Conservation (phyloP, 805 yeast species). For the Starmerella asiatica region DNA sequence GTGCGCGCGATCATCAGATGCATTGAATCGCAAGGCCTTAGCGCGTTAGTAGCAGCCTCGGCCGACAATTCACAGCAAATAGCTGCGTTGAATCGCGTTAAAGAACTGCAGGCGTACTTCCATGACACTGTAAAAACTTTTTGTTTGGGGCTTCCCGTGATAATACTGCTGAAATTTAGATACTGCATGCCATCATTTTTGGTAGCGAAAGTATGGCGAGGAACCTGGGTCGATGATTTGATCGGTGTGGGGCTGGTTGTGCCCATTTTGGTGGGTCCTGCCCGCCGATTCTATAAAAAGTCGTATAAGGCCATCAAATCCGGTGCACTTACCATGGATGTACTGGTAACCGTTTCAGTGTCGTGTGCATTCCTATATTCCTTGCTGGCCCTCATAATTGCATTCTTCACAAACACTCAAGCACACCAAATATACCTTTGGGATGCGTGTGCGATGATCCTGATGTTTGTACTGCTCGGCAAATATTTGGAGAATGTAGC, state of each 20-base stretch:
- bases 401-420: constrained; percentile 26
- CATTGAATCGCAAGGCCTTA: constrained; percentile 41
- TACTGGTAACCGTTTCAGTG: constrained; percentile 72
- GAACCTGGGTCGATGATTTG: constrained; percentile 51
- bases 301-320: constrained; percentile 53
- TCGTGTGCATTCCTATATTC: constrained; percentile 67
- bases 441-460: constrained; percentile 77
- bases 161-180: constrained; percentile 33
- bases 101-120: constrained; percentile 65
- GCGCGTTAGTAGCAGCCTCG: constrained; percentile 35
- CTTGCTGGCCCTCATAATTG: constrained; percentile 41
- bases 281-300: constrained; percentile 50
- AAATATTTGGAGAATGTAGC: constrained; percentile 86
- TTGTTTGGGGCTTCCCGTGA: constrained; percentile 49
- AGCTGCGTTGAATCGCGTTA: constrained; percentile 48
- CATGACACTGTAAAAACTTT: constrained; percentile 40
- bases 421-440: constrained; percentile 35
- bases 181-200: constrained; percentile 26
- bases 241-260: constrained; percentile 45
- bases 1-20: constrained; percentile 53
- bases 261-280: constrained; percentile 55
- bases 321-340: constrained; percentile 80
- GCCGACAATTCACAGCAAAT: constrained; percentile 58
- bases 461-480: constrained; percentile 74
- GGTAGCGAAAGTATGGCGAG: constrained; percentile 36